phyloP scores from a whole-genome alignment of 1,284 basidiomycete genomes.

The Trichosporon inkin region DNA sequence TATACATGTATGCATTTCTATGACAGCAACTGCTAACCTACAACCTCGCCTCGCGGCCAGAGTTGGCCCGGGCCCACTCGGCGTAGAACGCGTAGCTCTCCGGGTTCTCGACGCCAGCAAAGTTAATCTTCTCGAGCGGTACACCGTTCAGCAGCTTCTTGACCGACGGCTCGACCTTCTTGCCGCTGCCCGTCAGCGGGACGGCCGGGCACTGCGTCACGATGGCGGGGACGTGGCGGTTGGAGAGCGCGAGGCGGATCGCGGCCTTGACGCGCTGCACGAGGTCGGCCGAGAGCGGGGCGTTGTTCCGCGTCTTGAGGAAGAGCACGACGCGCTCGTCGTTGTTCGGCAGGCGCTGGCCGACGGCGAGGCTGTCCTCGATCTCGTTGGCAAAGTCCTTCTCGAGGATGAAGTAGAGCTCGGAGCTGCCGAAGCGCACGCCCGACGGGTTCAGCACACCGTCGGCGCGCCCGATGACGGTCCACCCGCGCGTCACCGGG shows the following conservation, averaged over 20 bases:
- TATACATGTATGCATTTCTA: conserved; percentile 5
- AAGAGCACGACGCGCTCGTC: conserved; percentile 44
- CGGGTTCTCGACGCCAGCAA: conserved; percentile 21
- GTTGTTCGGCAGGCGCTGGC: conserved; percentile 31
- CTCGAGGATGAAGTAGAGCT: conserved; percentile 32
- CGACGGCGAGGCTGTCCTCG: conserved; percentile 40
- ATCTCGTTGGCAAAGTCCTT: conserved; percentile 30
- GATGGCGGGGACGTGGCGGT: conserved; percentile 38
- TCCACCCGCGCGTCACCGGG: conserved; percentile 22
- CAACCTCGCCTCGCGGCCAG: conserved; percentile 5
- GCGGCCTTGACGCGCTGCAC: conserved; percentile 29
- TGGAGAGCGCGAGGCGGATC: conserved; percentile 29
- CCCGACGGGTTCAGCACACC: conserved; percentile 33
- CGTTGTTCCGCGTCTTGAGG: conserved; percentile 32
- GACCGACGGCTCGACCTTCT: conserved; percentile 24
- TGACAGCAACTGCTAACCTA: background rate
- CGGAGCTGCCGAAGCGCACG: conserved; percentile 29
- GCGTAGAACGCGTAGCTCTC: conserved; percentile 20
- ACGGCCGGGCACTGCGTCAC: conserved; percentile 31
- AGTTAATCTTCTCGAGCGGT: conserved; percentile 17
- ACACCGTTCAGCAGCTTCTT: conserved; percentile 26
- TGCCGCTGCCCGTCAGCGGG: conserved; percentile 21
- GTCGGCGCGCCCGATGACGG: conserved; percentile 27
- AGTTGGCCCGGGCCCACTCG: conserved; percentile 16
- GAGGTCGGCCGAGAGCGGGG: conserved; percentile 18